phyloP scores from a whole-genome alignment of 768 basidiomycete species.

The Hygrophoropsis aurantiaca region DNA sequence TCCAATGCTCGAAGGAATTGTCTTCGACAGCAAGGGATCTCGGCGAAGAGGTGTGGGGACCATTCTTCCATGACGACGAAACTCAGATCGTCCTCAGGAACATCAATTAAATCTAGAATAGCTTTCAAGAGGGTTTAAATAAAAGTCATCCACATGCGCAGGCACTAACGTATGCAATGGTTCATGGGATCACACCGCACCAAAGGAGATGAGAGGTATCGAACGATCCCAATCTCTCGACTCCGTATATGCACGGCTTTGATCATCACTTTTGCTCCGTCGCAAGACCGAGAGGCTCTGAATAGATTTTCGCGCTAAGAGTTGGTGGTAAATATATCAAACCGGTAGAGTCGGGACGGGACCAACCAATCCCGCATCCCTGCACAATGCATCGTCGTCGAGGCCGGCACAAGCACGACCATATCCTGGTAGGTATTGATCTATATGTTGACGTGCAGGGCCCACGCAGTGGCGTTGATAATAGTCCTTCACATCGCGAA shows the following conservation, averaged over 20 bases:
- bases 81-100: slow-evolving; percentile 48
- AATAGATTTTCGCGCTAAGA: slow-evolving; percentile 70
- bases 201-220: slow-evolving; percentile 50
- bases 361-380: slow-evolving; percentile 70
- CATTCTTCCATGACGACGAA: slow-evolving; percentile 84
- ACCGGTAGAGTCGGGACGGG: neutral
- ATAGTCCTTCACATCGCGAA: slow-evolving; percentile 60
- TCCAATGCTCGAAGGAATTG: slow-evolving; percentile 57
- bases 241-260: slow-evolving; percentile 68
- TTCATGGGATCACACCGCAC: slow-evolving; percentile 64
- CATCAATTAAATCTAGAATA: slow-evolving; percentile 61
- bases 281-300: slow-evolving; percentile 54
- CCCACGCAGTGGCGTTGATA: slow-evolving; percentile 40
- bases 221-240: slow-evolving; percentile 62
- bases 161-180: slow-evolving; percentile 69
- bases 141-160: slow-evolving; percentile 6
- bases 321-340: slow-evolving; percentile 9
- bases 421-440: slow-evolving; percentile 31
- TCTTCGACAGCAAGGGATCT: slow-evolving; percentile 49
- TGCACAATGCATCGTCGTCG: slow-evolving; percentile 64
- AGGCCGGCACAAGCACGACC: slow-evolving; percentile 28
- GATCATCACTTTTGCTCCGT: slow-evolving; percentile 55
- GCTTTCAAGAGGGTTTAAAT: slow-evolving; percentile 39
- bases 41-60: slow-evolving; percentile 60
- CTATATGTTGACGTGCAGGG: slow-evolving; percentile 13